Base-by-base conservation (phyloP, 306 rosid species). In the Citrullus amarus region DNA sequence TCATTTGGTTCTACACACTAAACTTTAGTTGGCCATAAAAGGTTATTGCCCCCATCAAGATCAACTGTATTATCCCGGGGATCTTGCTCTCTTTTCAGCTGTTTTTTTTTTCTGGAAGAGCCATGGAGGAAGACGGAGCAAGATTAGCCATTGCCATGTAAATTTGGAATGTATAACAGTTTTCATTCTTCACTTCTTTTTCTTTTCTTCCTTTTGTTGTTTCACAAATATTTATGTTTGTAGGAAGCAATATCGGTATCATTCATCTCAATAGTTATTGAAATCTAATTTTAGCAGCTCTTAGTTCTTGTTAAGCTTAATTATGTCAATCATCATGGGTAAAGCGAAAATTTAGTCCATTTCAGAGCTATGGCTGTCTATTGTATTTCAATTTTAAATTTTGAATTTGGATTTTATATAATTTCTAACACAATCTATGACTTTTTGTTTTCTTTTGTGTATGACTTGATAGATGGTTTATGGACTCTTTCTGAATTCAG, bases 61-160 rank as follows among this genome's bases (percentile, higher is more conserved):
- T 51, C 22, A 32, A 50, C 15, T 73, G 61, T 68, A 68, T 2
- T 34, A 74, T 54, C 18, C 25, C 9, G 62, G 78, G 78, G 78
- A 63, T 74, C 6, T 30, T 32, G 48, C 44, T 16, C 78, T 73
- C 41, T 53, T 53, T 51, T 16, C 43, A 30, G 39, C 18, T 9
- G 59, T 51, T 32, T 46, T 14, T 15, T 11, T 4, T 16, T 30
- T 15, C 8, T 73, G 44, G 56, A 51, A 73, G 60, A 73, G 77
- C 43, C 8, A 50, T 73, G 9, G 20, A 46, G 39, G 54, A 71
- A 71, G 57, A 70, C 11, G 7, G 25, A 50, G 22, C 63, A 34
- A 10, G 57, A 54, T 74, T 74, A 74, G 34, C 50, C 63, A 74
- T 34, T 74, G 28, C 50, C 59, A 51, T 74, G 78, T 74, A 74